Percentiles rank a stretch among this genome's conserved stretches.
These are phyloP conservation scores for Chlorella sp. DNA, from an alignment of 139 green algal genomes.

Conservation along the genomic window DNA sequence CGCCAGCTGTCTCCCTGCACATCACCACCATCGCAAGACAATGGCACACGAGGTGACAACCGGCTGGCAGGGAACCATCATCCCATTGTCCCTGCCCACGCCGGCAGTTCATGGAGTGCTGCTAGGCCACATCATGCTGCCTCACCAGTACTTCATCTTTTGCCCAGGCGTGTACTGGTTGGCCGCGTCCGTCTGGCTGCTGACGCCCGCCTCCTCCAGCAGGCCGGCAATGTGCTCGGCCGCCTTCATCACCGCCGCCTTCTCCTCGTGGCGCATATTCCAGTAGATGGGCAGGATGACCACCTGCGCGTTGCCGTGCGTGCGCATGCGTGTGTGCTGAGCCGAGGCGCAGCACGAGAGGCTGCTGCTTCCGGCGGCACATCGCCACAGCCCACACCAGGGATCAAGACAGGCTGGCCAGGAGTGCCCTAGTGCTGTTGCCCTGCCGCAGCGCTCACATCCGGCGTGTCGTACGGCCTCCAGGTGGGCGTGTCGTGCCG, in stretches of 20 bases:
- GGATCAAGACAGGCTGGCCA: background rate
- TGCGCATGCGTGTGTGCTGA: too few species aligned
- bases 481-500: slow-evolving; percentile 10
- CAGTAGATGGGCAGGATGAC: slow-evolving; percentile 56
- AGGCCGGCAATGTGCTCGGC: slow-evolving; percentile 15
- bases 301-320: too few species aligned
- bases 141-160: slow-evolving; percentile 55
- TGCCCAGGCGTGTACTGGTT: slow-evolving; percentile 53
- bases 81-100: too few species aligned
- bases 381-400: background rate
- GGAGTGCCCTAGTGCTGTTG: background rate
- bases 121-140: background rate
- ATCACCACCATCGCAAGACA: background rate
- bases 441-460: slow-evolving; percentile 7
- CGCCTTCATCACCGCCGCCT: slow-evolving; percentile 33
- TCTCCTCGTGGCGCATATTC: slow-evolving; percentile 38
- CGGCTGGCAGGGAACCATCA: too few species aligned
- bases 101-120: background rate
- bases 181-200: slow-evolving; percentile 36
- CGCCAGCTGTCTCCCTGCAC: slow-evolving; percentile 32
- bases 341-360: background rate
- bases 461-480: slow-evolving; percentile 17
- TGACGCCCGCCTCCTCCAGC: slow-evolving; percentile 33
- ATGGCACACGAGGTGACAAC: background rate
- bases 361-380: background rate